Base-by-base conservation (phyloP, 2,329 filamentous ascomycete genomes). In the Hypocrella siamensis region DNA sequence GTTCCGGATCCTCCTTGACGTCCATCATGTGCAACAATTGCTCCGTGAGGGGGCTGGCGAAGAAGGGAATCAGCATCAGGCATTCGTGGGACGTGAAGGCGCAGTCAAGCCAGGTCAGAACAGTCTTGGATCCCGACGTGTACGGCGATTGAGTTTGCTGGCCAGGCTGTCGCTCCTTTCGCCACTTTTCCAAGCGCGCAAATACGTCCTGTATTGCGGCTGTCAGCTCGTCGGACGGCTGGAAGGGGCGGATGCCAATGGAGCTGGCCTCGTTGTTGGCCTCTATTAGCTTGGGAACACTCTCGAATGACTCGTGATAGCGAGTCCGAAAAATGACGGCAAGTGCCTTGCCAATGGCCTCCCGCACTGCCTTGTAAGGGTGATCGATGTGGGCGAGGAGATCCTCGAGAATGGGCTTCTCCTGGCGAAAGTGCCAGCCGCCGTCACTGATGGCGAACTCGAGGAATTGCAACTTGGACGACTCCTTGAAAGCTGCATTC, bases 1-100 rank as follows among this genome's bases (percentile, higher is more conserved):
- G 68, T 54, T 98, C 92, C 0, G 84, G 85, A 46, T 98, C 90
- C 54, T 98, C 90, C 54, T 96, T 96, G 52, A 98, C 84, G 48
- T 98, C 90, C 88, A 98, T 98, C 90, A 98, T 98, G 61, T 98
- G 86, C 32, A 98, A 62, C 11, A 98, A 70, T 51, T 94, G 82
- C 45, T 90, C 82, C 52, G 93, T 90, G 48, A 96, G 88, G 0
- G 79, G 67, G 22, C 81, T 70, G 0, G 85, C 80, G 62, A 98
- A 96, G 67, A 94, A 96, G 4, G 78, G 75, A 14, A 92, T 74
- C 11, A 98, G 70, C 48, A 90, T 79, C 0, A 75, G 93, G 56
- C 90, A 98, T 51, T 96, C 90, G 40, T 92, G 81, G 1, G 84
- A 93, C 3, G 82, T 84, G 3, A 98, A 65, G 12, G 84, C 90